Conservation (phyloP, 2,329 filamentous ascomycete species). For the Aspergillus phoenicis region DNA sequence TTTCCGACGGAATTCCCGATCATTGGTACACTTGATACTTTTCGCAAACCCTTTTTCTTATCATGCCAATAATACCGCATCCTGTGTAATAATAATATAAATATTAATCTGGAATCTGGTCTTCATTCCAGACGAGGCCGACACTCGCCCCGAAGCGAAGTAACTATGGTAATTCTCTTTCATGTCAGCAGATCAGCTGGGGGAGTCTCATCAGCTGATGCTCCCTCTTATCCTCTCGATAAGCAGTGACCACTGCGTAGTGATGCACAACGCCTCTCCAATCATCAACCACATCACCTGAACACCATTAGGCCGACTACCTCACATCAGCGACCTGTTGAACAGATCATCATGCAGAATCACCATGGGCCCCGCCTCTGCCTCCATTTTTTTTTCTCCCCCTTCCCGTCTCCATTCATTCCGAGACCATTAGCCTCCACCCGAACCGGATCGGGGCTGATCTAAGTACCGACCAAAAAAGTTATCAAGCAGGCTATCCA, state of each 20-base stretch:
- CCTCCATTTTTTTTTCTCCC: too few relatives aligned
- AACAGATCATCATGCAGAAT: conserved; percentile 24
- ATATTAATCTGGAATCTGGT: neutral
- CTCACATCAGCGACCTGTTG: neutral
- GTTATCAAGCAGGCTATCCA: neutral
- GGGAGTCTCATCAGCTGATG: neutral
- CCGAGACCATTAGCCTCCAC: neutral
- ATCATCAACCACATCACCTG: neutral
- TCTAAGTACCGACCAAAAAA: neutral
- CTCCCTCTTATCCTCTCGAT: neutral
- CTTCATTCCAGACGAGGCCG: neutral
- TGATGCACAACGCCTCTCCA: neutral
- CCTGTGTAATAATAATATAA: neutral
- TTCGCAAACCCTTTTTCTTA: neutral
- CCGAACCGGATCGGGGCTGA: neutral
- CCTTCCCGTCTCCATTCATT: neutral
- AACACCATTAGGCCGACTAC: neutral
- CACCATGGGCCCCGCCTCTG: neutral
- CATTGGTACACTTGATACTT: neutral
- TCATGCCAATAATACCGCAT: neutral
- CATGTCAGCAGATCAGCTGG: neutral
- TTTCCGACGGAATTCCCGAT: neutral
- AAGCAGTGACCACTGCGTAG: neutral
- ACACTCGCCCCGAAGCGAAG: too few relatives aligned
- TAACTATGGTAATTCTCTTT: neutral